Evolutionary conservation across 2,329 filamentous ascomycete species (phyloP), one percentile per base, ranked within the genome.

Genomic region (Cercospora sesami): DNA sequence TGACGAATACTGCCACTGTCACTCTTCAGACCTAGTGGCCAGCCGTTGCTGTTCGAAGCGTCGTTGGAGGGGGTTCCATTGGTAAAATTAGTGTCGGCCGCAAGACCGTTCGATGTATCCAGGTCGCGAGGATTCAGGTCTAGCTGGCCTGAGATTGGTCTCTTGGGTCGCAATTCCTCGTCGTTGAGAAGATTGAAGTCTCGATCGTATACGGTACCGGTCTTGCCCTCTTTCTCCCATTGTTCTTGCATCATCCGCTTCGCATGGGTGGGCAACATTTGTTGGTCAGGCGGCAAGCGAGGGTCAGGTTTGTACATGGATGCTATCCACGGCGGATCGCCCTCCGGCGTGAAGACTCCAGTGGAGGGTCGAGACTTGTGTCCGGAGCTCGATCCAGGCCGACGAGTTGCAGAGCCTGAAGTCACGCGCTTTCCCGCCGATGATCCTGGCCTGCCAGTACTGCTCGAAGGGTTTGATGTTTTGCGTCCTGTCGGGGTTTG

Each of bases 231-330:
- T 74, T 89, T 91, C 80, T 96, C 93, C 94, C 93, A 97, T 79
- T 94, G 92, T 79, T 97, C 93, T 81, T 97, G 94, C 79, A 95
- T 92, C 79, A 98, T 86, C 65, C 92, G 87, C 75, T 91, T 93
- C 12, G 95, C 95, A 70, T 98, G 93, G 0, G 95, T 98, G 0
- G 95, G 95, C 10, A 99, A 87, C 63, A 99, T 89, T 78, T 99
- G 95, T 79, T 99, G 92, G 70, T 99, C 95, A 0, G 93, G 95
- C 5, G 95, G 95, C 36, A 99, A 84, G 69, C 93, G 90, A 31
- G 95, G 95, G 77, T 99, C 95, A 0, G 95, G 95, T 76, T 96
- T 96, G 80, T 97, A 99, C 80, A 96, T 93, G 23, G 91, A 92
- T 57, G 95, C 87, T 80, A 98, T 87, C 95, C 95, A 99, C 62